These are phyloP conservation scores for Bodo saltans DNA, from an alignment of 78 protist species.

Conservation along the genomic window DNA sequence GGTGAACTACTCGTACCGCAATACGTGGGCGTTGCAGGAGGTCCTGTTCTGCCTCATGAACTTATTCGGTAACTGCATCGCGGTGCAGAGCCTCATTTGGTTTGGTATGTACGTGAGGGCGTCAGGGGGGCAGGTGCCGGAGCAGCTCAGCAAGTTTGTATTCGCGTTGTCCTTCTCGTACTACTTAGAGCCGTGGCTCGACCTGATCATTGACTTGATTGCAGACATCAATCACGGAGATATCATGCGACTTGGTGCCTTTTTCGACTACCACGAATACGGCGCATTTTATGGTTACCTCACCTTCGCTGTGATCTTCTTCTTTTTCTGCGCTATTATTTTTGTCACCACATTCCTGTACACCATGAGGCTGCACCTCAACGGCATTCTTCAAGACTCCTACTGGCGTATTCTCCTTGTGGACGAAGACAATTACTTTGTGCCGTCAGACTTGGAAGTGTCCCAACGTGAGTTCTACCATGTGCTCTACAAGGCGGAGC, in stretches of 20 bases:
- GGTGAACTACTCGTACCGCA: neutral
- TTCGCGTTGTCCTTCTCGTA: neutral
- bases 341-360: neutral
- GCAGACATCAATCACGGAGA: neutral
- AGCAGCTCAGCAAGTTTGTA: slow-evolving; percentile 1
- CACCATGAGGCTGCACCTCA: slow-evolving; percentile 13
- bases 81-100: neutral
- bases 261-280: neutral
- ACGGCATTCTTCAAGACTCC: slow-evolving; percentile 31
- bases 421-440: neutral
- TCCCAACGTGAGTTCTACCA: neutral
- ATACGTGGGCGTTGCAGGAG: slow-evolving; percentile 11
- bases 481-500: slow-evolving; percentile 3
- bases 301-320: neutral
- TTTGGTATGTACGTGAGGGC: neutral
- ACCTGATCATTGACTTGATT: neutral
- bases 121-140: neutral
- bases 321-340: neutral
- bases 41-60: neutral
- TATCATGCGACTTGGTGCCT: neutral
- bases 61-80: neutral
- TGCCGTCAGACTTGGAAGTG: slow-evolving; percentile 31
- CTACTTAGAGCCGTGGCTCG: neutral
- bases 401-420: slow-evolving; percentile 23
- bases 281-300: neutral